These are phyloP conservation scores for Emericellopsis cladophorae DNA, from an alignment of 2,329 filamentous ascomycete genomes.

Conservation along the genomic window DNA sequence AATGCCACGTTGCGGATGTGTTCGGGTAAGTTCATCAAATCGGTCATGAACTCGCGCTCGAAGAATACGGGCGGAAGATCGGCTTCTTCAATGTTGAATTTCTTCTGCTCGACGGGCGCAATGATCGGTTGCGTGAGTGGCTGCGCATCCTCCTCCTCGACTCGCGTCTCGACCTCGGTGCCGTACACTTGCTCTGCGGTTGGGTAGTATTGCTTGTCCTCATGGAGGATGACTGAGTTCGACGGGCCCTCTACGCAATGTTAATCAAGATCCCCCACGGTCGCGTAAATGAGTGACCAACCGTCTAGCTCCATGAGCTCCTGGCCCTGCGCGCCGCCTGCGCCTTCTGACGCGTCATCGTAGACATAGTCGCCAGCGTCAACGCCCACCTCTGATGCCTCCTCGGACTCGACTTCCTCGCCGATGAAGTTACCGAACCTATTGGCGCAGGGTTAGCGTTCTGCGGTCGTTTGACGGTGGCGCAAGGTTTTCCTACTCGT, in stretches of 20 bases:
- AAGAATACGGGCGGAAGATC: constrained; percentile 83
- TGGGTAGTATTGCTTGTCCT: constrained; percentile 99
- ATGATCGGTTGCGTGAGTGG: constrained; percentile 87
- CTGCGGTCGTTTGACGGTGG: background rate
- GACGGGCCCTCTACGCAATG: constrained; percentile 59
- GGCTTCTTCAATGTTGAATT: constrained; percentile 86
- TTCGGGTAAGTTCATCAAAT: constrained; percentile 91
- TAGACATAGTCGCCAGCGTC: constrained; percentile 71
- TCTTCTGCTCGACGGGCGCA: constrained; percentile 85
- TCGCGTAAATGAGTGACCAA: constrained; percentile 18
- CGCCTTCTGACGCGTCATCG: constrained; percentile 52
- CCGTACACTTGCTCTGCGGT: constrained; percentile 96
- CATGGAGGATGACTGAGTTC: constrained; percentile 93
- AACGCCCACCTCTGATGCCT: constrained; percentile 67
- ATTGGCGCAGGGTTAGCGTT: background rate
- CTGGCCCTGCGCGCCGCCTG: constrained; percentile 53
- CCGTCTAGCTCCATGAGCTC: constrained; percentile 91
- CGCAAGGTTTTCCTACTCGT: constrained; percentile 50
- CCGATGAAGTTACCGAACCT: constrained; percentile 99
- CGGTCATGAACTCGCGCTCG: constrained; percentile 83
- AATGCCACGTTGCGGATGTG: constrained; percentile 89
- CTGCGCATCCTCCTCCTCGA: constrained; percentile 95
- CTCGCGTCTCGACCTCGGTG: constrained; percentile 83
- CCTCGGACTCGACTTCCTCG: constrained; percentile 74
- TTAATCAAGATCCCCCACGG: background rate